Base-by-base conservation (phyloP, 768 basidiomycete genomes). In the Lactarius sp. region DNA sequence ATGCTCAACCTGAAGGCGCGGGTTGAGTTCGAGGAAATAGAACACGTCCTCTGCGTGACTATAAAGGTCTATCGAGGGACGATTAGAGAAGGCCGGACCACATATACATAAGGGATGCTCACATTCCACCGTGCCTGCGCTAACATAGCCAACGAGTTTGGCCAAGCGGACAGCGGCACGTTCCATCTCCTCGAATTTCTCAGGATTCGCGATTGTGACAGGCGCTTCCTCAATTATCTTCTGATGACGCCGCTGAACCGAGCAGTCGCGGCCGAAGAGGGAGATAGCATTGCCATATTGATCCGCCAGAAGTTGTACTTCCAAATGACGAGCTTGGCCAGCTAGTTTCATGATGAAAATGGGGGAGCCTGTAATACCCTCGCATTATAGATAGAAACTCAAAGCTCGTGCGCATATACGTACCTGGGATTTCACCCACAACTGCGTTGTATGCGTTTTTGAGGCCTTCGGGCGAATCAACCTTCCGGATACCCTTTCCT, bases 301-400 rank as follows among this genome's bases (percentile, higher is more conserved):
- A 77, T 99, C 97, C 53, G 97, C 97, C 42, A 99, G 85, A 42
- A 99, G 85, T 75, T 99, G 97, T 34, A 98, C 97, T 76, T 99
- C 97, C 70, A 99, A 79, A 77, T 99, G 97, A 67, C 97, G 90
- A 51, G 97, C 97, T 69, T 93, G 89, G 12, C 96, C 94, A 41
- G 97, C 97, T 61, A 99, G 88, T 80, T 98, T 98, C 97, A 99
- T 99, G 78, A 99, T 91, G 77, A 99, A 99, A 69, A 99, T 94
- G 56, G 97, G 97, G 0, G 97, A 98, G 49, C 97, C 97, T 86
- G 67, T 18, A 42, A 56, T 16, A 44, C 62, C 66, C 62, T 66
- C 53, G 66, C 58, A 59, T 42, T 47, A 22, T 16, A 3, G n/a
- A 16, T 20, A 60, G 39, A 59, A 16, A 60, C 68, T 49, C 70